Percentiles rank a stretch among this genome's conserved stretches.
phyloP scores from a whole-genome alignment of 805 yeast genomes.

The Suhomyces sp. region DNA sequence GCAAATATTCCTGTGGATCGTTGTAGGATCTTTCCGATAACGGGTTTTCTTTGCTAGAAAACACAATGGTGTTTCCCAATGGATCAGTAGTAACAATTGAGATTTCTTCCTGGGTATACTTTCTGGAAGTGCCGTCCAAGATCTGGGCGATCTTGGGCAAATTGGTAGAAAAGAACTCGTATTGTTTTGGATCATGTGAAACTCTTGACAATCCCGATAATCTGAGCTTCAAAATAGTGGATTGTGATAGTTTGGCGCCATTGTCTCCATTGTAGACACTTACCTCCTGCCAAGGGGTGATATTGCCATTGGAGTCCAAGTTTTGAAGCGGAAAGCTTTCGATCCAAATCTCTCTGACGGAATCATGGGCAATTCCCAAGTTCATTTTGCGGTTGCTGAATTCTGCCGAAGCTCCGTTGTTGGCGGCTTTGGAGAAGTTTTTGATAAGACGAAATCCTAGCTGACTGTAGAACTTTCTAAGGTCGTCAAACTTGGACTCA shows the following conservation, averaged over 20 bases:
- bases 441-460: constrained; percentile 63
- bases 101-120: neutral
- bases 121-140: constrained; percentile 13
- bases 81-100: constrained; percentile 25
- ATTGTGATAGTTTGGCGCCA: constrained; percentile 23
- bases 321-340: constrained; percentile 59
- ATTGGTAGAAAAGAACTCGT: constrained; percentile 33
- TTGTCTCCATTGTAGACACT: constrained; percentile 36
- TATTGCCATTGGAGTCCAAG: constrained; percentile 29
- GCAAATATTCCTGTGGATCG: constrained; percentile 28
- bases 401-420: constrained; percentile 29
- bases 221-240: constrained; percentile 36
- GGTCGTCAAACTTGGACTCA: constrained; percentile 40
- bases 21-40: constrained; percentile 17
- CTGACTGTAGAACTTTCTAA: constrained; percentile 54
- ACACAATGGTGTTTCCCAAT: constrained; percentile 29
- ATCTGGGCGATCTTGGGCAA: constrained; percentile 19
- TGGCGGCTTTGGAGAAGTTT: constrained; percentile 52
- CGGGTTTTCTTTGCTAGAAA: constrained; percentile 22
- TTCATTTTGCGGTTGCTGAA: constrained; percentile 26
- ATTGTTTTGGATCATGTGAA: constrained; percentile 9
- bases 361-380: constrained; percentile 61
- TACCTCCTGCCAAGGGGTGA: constrained; percentile 42
- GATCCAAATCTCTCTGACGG: constrained; percentile 69
- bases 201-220: constrained; percentile 18